Percentiles rank a stretch among this genome's conserved stretches.
Conservation (phyloP, 2,329 filamentous ascomycete genomes). For the Pseudopyricularia javanii region DNA sequence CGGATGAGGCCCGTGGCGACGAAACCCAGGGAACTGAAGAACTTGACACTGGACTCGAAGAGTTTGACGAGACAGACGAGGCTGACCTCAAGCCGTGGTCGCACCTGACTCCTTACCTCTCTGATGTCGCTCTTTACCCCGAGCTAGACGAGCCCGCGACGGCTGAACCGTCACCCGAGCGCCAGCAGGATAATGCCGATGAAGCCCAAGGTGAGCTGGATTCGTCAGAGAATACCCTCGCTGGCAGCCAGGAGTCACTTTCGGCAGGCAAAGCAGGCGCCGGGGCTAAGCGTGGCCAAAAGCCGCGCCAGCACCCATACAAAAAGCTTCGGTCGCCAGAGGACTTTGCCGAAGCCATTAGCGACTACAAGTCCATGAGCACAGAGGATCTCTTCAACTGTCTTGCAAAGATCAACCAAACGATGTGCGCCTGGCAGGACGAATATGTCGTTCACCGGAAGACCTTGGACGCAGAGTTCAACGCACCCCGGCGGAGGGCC, state of each 20-base stretch:
- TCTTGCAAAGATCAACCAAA: constrained; percentile 29
- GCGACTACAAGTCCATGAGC: constrained; percentile 36
- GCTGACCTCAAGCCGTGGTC: constrained; percentile 6
- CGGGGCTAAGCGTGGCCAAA: neutral
- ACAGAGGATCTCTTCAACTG: constrained; percentile 30
- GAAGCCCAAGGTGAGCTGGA: neutral
- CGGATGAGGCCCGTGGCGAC: neutral
- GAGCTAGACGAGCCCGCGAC: constrained; percentile 4
- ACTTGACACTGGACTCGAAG: neutral
- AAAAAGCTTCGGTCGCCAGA: constrained; percentile 37
- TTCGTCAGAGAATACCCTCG: neutral
- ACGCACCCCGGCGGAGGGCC: constrained; percentile 37
- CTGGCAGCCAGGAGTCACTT: neutral
- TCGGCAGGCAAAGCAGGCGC: neutral
- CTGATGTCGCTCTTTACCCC: constrained; percentile 6
- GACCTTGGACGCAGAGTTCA: constrained; percentile 44
- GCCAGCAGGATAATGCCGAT: neutral
- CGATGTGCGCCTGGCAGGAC: constrained; percentile 37
- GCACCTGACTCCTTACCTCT: constrained; percentile 7
- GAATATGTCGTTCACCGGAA: constrained; percentile 39
- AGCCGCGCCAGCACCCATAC: constrained; percentile 18
- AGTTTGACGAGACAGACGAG: neutral
- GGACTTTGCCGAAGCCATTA: constrained; percentile 33
- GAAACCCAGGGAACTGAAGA: neutral
- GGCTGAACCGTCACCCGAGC: neutral